phyloP scores from a whole-genome alignment of 305 asterid species.

The Salvia sclarea region DNA sequence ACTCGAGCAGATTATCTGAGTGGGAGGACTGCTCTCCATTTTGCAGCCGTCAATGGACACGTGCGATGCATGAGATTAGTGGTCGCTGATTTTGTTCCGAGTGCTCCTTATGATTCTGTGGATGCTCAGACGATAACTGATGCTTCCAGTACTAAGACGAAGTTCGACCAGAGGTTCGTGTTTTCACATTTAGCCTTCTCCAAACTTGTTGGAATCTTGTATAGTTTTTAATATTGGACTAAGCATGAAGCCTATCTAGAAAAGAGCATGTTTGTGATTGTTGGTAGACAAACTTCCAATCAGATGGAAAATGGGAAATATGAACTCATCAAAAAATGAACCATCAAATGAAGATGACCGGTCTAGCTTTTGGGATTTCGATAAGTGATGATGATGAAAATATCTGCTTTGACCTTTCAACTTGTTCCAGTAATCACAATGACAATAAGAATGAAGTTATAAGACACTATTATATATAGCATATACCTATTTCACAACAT shows the following conservation, averaged over 20 bases:
- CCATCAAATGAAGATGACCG: neutral
- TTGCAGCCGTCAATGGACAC: constrained; percentile 92
- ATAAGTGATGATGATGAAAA: neutral
- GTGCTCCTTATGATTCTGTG: constrained; percentile 65
- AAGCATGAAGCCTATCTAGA: neutral
- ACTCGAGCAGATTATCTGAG: constrained; percentile 91
- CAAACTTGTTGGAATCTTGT: neutral
- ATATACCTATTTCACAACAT: too few relatives aligned
- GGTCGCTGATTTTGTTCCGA: constrained; percentile 92
- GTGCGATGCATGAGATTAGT: constrained; percentile 80
- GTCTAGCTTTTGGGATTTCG: neutral
- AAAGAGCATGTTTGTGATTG: neutral
- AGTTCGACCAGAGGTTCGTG: constrained; percentile 53
- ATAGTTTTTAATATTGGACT: neutral
- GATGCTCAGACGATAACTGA: constrained; percentile 45
- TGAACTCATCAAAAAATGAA: neutral
- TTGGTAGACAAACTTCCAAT: neutral
- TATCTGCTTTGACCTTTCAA: neutral
- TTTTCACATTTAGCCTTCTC: neutral
- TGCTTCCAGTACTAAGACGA: constrained; percentile 49
- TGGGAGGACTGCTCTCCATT: constrained; percentile 96
- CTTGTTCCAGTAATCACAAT: constrained; percentile 1
- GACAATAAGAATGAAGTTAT: neutral
- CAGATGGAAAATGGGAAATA: neutral
- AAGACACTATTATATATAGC: neutral